Conservation (phyloP, 179 eudicot species). For the Nepenthes alata region DNA sequence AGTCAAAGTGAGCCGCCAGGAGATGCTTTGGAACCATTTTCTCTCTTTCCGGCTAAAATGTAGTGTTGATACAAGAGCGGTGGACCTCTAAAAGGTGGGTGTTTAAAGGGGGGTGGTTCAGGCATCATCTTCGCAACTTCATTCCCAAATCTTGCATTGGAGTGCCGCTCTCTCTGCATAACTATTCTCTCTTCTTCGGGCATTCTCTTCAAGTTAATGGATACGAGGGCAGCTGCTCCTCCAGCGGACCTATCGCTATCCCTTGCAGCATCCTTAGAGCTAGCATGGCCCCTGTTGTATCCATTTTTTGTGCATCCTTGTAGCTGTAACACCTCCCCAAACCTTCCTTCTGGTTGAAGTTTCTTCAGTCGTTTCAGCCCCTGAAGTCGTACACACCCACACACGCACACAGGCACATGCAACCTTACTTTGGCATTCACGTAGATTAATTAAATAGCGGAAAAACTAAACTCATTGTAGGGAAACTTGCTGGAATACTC, state of each 20-base stretch:
- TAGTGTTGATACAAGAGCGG: too few species aligned
- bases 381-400: constrained; percentile 24
- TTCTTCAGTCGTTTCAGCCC: constrained; percentile 63
- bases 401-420: background rate
- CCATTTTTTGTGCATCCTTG: background rate
- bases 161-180: constrained; percentile 17
- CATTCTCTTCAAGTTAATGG: constrained; percentile 39
- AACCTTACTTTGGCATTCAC: too few species aligned
- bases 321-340: constrained; percentile 15
- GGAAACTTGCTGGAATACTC: too few species aligned
- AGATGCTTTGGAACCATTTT: constrained; percentile 6
- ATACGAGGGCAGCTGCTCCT: constrained; percentile 16
- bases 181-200: constrained; percentile 19
- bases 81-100: too few species aligned
- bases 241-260: constrained; percentile 9
- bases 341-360: constrained; percentile 28
- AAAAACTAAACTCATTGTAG: background rate
- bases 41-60: too few species aligned
- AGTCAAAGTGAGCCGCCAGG: background rate
- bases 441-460: too few species aligned
- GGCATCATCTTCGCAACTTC: constrained; percentile 14
- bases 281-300: constrained; percentile 8
- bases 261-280: constrained; percentile 16
- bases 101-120: constrained; percentile 19
- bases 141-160: constrained; percentile 17